Conservation (phyloP, 2,329 filamentous ascomycete species). For the Penicillium decumbens region DNA sequence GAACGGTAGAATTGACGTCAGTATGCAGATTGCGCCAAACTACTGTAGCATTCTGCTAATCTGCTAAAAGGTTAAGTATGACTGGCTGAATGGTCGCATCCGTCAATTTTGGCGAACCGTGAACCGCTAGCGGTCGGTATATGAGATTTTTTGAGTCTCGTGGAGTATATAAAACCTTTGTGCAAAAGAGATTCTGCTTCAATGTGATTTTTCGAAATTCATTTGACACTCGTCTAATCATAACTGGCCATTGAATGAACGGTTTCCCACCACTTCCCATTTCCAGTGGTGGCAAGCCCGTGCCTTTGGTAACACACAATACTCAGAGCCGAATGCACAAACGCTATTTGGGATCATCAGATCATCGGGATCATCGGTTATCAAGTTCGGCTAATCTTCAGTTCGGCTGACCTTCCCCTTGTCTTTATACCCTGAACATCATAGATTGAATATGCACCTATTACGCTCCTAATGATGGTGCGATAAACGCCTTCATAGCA, state of each 20-base stretch:
- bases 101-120: neutral
- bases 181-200: neutral
- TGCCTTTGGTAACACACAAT: neutral
- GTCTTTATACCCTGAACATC: neutral
- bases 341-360: neutral
- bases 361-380: neutral
- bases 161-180: neutral
- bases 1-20: neutral
- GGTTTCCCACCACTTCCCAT: neutral
- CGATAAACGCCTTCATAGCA: conserved; percentile 43
- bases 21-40: neutral
- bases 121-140: neutral
- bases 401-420: neutral
- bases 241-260: neutral
- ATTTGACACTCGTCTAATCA: neutral
- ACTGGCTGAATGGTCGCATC: neutral
- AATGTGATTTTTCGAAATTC: neutral
- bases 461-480: conserved; percentile 22
- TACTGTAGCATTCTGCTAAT: neutral
- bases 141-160: neutral
- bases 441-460: neutral
- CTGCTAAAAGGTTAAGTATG: neutral
- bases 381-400: neutral
- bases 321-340: neutral
- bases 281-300: neutral